Evolutionary conservation across 805 yeast species (phyloP), one percentile per base, ranked within the genome.

Genomic region (Starmerella gropengiesseri): DNA sequence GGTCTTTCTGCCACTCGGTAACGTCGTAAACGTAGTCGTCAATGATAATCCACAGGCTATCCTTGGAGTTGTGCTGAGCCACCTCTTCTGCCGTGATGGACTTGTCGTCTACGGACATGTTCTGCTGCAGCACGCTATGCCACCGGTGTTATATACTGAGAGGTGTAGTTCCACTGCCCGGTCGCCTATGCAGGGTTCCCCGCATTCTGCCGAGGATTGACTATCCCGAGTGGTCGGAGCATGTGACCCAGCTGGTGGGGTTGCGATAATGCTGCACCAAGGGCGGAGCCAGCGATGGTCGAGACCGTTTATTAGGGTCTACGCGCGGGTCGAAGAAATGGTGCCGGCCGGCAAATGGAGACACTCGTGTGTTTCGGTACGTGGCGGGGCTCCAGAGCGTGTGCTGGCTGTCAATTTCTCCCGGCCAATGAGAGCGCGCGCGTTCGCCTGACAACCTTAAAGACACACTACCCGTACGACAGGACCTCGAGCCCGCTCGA

Each of bases 31-130:
- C 94, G 52, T 78, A 77, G 45, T 80, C 84, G 54, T 84, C 78
- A 47, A 84, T 70, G 43, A 84, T 71, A 69, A 89, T 75, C 94
- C 95, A 89, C 32, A 84, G 64, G 54, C 82, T 85, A 14, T 78
- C 81, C 31, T 77, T 73, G n/a, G 75, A 67, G 60, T 74, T 76
- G 69, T 87, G 96, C 52, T 69, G 58, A 25, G 77, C 70, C 41
- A 86, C 75, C 60, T 86, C 83, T 37, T 52, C 62, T 31, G 41
- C 45, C 5, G 44, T 45, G 34, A 37, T 44, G 19, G 37, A 37
- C 19, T 50, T 51, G 18, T 47, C 48, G 8, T 29, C 41, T 36
- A n/a, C n/a, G n/a, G 37, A 20, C 47, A 44, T 44, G 6, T 3
- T n/a, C 13, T 31, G 5, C 34, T 13, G 4, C 20, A 6, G 8